phyloP scores from a whole-genome alignment of 1,139 yeast genomes.

The Candida frijolesensis region DNA sequence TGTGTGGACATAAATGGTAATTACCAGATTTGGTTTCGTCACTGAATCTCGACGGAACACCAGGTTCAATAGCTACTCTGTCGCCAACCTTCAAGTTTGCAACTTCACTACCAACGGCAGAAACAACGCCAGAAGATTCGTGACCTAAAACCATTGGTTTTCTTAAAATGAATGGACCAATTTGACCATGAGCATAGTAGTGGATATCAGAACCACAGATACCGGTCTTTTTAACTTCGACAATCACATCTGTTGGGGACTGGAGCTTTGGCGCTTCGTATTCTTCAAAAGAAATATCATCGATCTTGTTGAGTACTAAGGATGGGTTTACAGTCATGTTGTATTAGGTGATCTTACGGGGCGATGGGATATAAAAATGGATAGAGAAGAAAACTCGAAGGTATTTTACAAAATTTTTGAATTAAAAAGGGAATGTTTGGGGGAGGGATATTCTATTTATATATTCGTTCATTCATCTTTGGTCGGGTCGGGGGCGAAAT shows the following conservation, averaged over 20 bases:
- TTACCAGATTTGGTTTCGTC: slow-evolving; percentile 74
- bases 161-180: slow-evolving; percentile 69
- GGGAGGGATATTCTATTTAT: too few relatives aligned
- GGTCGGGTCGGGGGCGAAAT: neutral
- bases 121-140: slow-evolving; percentile 73
- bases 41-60: slow-evolving; percentile 75
- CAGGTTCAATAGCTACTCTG: slow-evolving; percentile 74
- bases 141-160: slow-evolving; percentile 76
- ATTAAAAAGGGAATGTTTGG: too few relatives aligned
- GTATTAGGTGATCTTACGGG: neutral
- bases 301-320: slow-evolving; percentile 65
- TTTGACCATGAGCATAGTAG: slow-evolving; percentile 76
- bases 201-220: slow-evolving; percentile 90
- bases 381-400: neutral
- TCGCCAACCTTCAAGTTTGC: slow-evolving; percentile 70
- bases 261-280: slow-evolving; percentile 63
- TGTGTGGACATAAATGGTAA: slow-evolving; percentile 79
- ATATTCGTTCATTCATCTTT: too few relatives aligned
- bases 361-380: neutral
- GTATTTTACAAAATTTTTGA: too few relatives aligned
- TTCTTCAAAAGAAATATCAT: slow-evolving; percentile 65
- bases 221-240: slow-evolving; percentile 76
- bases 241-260: slow-evolving; percentile 70
- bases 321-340: slow-evolving; percentile 54
- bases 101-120: slow-evolving; percentile 65